These are phyloP conservation scores for Termitomyces sp. DNA, from an alignment of 768 basidiomycete species.

Conservation along the genomic window DNA sequence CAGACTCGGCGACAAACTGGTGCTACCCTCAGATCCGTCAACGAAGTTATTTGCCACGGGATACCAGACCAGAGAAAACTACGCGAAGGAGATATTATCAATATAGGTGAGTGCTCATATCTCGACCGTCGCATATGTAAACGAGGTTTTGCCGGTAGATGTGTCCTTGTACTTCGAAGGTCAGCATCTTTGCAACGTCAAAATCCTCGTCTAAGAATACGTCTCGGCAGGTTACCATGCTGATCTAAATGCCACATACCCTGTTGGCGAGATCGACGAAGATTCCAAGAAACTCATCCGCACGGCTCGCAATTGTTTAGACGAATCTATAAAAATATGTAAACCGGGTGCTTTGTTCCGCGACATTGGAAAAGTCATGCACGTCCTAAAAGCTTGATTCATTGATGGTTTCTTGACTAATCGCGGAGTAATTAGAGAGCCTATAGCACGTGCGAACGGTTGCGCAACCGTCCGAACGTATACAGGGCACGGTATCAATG, in stretches of 20 bases:
- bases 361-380: slow-evolving; percentile 87
- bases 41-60: slow-evolving; percentile 97
- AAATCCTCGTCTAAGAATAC: neutral
- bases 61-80: slow-evolving; percentile 85
- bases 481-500: slow-evolving; percentile 87
- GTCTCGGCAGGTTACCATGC: slow-evolving; percentile 71
- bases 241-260: slow-evolving; percentile 92
- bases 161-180: slow-evolving; percentile 80
- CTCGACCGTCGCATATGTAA: neutral
- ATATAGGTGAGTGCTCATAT: slow-evolving; percentile 61
- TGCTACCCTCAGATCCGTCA: slow-evolving; percentile 60
- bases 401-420: neutral
- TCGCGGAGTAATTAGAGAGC: slow-evolving; percentile 51
- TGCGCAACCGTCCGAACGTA: slow-evolving; percentile 92
- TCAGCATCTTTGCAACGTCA: slow-evolving; percentile 17
- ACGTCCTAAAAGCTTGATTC: slow-evolving; percentile 25
- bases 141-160: slow-evolving; percentile 39
- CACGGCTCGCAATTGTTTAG: slow-evolving; percentile 77
- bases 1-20: neutral
- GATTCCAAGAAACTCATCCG: slow-evolving; percentile 80
- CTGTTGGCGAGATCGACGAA: slow-evolving; percentile 82
- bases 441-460: slow-evolving; percentile 74
- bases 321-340: slow-evolving; percentile 88
- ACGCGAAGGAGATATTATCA: slow-evolving; percentile 93
- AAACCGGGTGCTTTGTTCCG: slow-evolving; percentile 91